Base-by-base conservation (phyloP, 169 alveolate genomes). In the Eimeria maxima region DNA sequence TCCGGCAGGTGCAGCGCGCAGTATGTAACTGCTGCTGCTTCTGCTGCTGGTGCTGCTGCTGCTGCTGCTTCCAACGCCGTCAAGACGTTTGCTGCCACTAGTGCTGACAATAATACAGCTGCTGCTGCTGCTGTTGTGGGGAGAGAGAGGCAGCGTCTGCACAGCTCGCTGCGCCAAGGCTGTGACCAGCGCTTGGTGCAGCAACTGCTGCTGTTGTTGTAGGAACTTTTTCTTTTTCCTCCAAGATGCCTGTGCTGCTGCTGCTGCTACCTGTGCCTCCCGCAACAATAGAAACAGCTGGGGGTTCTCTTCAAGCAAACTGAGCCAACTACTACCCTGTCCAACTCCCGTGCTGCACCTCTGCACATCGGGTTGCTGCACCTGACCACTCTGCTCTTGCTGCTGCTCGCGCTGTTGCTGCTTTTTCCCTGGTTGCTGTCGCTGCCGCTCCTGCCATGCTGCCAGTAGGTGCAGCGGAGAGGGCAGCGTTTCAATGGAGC, bases 161-260 rank as follows among this genome's bases (percentile, higher is more conserved):
- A 67, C 78, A 67, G 78, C 78, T 67, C 78, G 78, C 38, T 67
- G 78, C 27, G 78, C 78, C 78, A 67, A 22, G 78, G 78, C 78
- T n/a, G 38, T 67, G 11, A 67, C 78, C 4, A 67, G 78, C 16
- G 78, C 78, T 27, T 67, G 78, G 11, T 67, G 78, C 78, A 67
- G 78, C 78, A 67, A 29, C 78, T 67, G 78, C 78, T 67, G 38
- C 78, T 67, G 78, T 42, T 67, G 78, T 29, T 67, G 78, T 29
- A 67, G 42, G 2, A n/a, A 27, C 78, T 22, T 22, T 27, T 42
- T 67, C 78, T 67, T 67, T 27, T 29, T 67, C 42, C 38, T 67
- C 38, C 16, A 27, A 67, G 78, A 29, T 22, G 2, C 78, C 24
- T 67, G 78, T 53, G 63, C 18, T 22, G 78, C 78, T 67, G 78